A percentile compares a stretch with the other conserved stretches of the same genome.
These are phyloP conservation scores for Podila clonocystis DNA, from an alignment of 192 early-diverging fungal genomes.

Conservation along the genomic window DNA sequence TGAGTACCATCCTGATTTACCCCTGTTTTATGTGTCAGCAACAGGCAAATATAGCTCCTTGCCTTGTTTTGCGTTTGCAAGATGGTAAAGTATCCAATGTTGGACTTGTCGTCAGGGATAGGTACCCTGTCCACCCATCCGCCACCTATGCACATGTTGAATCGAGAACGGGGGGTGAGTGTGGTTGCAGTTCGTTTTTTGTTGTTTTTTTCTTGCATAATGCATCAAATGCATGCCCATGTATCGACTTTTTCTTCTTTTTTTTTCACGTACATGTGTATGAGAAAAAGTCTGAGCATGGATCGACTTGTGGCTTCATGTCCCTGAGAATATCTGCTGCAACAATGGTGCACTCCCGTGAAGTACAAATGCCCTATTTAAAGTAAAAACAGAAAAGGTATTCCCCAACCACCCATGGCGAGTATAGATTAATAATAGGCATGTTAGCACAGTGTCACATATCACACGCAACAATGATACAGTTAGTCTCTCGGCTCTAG, in stretches of 20 bases:
- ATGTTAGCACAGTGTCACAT: too few relatives aligned
- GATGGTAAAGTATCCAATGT: conserved; percentile 52
- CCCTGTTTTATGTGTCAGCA: background rate
- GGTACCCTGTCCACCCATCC: conserved; percentile 61
- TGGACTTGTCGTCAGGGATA: conserved; percentile 70
- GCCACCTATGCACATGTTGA: conserved; percentile 53
- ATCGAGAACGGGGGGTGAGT: conserved; percentile 3
- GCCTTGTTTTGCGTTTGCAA: conserved; percentile 59
- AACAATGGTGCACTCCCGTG: conserved; percentile 62
- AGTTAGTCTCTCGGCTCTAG: too few relatives aligned
- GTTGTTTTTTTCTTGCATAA: background rate
- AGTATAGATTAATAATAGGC: too few relatives aligned
- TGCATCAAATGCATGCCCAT: background rate
- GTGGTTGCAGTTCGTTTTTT: background rate
- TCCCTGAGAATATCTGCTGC: conserved; percentile 62
- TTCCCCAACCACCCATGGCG: too few relatives aligned
- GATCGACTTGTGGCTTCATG: conserved; percentile 65
- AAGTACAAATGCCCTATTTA: conserved; percentile 57
- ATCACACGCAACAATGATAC: too few relatives aligned
- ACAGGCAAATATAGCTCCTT: background rate
- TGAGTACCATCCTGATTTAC: background rate
- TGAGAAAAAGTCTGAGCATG: conserved; percentile 76
- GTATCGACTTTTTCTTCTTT: too few relatives aligned
- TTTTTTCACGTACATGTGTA: conserved; percentile 61
- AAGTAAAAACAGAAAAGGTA: conserved; percentile 9